phyloP scores from a whole-genome alignment of 371 early-diverging fungal species.

The Rhizopus delemar region DNA sequence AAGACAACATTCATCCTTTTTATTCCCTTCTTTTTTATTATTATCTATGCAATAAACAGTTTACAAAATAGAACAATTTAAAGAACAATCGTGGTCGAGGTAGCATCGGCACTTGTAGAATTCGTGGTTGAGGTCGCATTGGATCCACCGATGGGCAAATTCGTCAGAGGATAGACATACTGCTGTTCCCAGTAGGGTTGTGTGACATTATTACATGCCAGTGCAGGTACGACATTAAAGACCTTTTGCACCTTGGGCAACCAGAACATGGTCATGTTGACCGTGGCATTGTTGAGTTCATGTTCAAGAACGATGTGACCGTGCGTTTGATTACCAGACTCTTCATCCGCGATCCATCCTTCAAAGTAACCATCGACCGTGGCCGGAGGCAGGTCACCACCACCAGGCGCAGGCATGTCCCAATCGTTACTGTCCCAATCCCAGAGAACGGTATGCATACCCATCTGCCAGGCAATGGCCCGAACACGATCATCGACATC shows the following conservation, averaged over 20 bases:
- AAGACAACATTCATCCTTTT: no score
- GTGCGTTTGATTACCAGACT: conserved; percentile 30
- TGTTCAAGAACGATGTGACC: conserved; percentile 56
- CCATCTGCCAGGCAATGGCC: conserved; percentile 56
- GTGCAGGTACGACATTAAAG: conserved; percentile 51
- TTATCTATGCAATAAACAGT: no score
- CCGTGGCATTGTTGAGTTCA: conserved; percentile 47
- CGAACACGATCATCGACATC: conserved; percentile 58
- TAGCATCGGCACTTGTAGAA: no score
- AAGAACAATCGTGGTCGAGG: no score
- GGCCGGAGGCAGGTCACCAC: conserved; percentile 34
- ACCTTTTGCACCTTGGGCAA: conserved; percentile 40
- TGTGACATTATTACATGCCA: conserved; percentile 47
- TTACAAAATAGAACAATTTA: no score
- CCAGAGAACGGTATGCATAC: conserved; percentile 46
- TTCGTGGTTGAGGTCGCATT: no score
- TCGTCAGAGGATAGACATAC: no score
- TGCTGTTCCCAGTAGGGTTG: no score
- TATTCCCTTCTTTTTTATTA: no score
- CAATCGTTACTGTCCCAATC: conserved; percentile 39
- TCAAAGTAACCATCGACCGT: conserved; percentile 26
- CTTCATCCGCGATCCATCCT: conserved; percentile 39
- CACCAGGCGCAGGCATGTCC: conserved; percentile 46
- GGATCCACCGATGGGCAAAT: no score
- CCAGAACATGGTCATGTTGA: conserved; percentile 48